Evolutionary conservation across 805 yeast species (phyloP).

Genomic region (Schwanniomyces polymorphus): DNA sequence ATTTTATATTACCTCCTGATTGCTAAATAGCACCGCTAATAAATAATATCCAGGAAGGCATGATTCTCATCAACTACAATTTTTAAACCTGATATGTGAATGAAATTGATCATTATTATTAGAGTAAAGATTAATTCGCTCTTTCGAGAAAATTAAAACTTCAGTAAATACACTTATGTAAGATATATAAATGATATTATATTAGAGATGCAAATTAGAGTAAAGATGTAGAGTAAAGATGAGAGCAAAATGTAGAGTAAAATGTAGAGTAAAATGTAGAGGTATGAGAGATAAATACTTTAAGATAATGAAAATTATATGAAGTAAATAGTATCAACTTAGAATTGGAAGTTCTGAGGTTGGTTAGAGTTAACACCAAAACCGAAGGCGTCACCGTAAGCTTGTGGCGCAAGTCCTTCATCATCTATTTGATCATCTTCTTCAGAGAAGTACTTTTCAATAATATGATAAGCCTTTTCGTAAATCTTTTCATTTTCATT

Average conservation of each 20-base stretch:
- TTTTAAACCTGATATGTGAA: too few species aligned
- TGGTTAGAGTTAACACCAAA: constrained; percentile 74
- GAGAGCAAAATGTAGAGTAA: constrained; percentile 1
- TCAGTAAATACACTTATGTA: neutral
- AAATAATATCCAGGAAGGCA: too few species aligned
- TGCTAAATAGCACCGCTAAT: too few species aligned
- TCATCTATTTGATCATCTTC: constrained; percentile 70
- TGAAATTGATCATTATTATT: too few species aligned
- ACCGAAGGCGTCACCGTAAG: constrained; percentile 81
- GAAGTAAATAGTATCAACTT: constrained; percentile 7
- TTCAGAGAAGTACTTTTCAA: constrained; percentile 87
- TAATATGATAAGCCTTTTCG: constrained; percentile 84
- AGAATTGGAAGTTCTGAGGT: constrained; percentile 54
- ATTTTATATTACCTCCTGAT: too few species aligned
- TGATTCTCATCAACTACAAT: too few species aligned
- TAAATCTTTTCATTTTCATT: constrained; percentile 91
- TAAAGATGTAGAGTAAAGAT: constrained; percentile 1
- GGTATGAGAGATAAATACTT: neutral
- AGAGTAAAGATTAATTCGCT: too few species aligned
- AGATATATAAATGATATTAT: neutral
- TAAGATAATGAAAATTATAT: neutral
- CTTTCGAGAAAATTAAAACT: neutral
- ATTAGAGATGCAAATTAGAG: constrained; percentile 5
- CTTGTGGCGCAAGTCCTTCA: constrained; percentile 69
- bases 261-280: constrained; percentile 4